Evolutionary conservation across 2,329 filamentous ascomycete species (phyloP), one percentile per base, ranked within the genome.

Genomic region (Coleophoma eucalyptorum): DNA sequence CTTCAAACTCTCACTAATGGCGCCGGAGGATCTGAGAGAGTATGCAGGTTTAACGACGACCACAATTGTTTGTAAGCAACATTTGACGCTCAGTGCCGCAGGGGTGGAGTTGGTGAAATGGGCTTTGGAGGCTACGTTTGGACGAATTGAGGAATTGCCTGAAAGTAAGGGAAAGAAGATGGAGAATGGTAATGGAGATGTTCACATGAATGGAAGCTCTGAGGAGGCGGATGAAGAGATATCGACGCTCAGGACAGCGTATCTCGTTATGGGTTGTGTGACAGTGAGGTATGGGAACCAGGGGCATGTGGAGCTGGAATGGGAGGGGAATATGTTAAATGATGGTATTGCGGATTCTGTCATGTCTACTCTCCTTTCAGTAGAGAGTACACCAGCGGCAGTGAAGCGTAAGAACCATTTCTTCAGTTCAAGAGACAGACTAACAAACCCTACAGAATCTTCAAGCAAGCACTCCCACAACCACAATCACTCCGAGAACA

Each of bases 341-440:
- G 94, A 99, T 65, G 90, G 91, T 54, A 95, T 99, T 63, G 94
- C 94, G n/a, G 94, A 99, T 69, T 91, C 94, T 15, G 88, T 97
- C 49, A 90, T 97, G 78, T 91, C 91, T 1, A 90, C 97, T 3
- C 78, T 99, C 11, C 84, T 96, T 60, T 92, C 89, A 0, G 89
- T 96, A 19, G 94, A 99, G 71, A 95, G 87, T 69, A 96, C 89
- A 49, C 94, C 93, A 5, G 94, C 94, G 13, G 93, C 94, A 12
- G 93, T 99, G 46, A 95, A 94, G 71, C 89, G 90, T 89, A 77
- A 71, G 79, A 72, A 57, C 33, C 45, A 43, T 40, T 37, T 33
- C 45, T 40, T 48, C 37, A 65, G 21, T 26, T 15, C n/a, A 61
- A 4, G 8, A 40, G 51, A 26, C 5, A 5, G 26, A 18, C 53